Base-by-base conservation (phyloP, 345 rosid species). In the Leavenworthia alabamica region DNA sequence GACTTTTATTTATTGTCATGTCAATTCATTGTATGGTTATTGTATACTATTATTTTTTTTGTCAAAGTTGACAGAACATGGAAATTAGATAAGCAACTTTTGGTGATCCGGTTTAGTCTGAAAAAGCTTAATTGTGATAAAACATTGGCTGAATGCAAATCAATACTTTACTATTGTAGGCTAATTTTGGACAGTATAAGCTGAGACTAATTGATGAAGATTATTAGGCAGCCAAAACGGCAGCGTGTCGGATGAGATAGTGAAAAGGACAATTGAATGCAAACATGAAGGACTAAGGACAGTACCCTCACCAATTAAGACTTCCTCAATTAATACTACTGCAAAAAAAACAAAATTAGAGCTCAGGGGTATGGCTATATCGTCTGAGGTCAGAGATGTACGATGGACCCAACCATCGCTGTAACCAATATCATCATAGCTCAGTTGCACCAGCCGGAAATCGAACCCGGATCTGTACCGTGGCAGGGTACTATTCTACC, bases 391-490 rank as follows among this genome's bases (percentile, higher is more conserved):
- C 66, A 33, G 44, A 60, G 1, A 15, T 7, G 1, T 46, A 22
- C 65, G 43, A 46, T 0, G 33, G 55, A 46, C 45, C 56, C 66
- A 60, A 46, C 66, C 55, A 8, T 0, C 33, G 43, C 66, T 20
- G 4, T 23, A 46, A 22, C 66, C 53, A 6, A 0, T 20, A 0
- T 46, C 56, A 22, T 61, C 56, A 61, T 7, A 0, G 66, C 56
- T 46, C 45, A 0, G 20, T 0, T 60, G 87, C 84, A 78, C 80
- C 85, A 78, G 86, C 85, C 80, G 86, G 85, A 79, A 76, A 80
- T 80, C 78, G 80, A 84, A 80, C 85, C 82, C 79, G 77, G 85
- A 83, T 75, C 82, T 77, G 77, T 75, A 81, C 83, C 75, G 79
- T 76, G 79, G 81, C 80, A 84, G 77, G 80, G 80, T 80, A 81